Evolutionary conservation across 495 filamentous ascomycete species (phyloP), one percentile per base, ranked within the genome.

Genomic region (Neurospora discreta): DNA sequence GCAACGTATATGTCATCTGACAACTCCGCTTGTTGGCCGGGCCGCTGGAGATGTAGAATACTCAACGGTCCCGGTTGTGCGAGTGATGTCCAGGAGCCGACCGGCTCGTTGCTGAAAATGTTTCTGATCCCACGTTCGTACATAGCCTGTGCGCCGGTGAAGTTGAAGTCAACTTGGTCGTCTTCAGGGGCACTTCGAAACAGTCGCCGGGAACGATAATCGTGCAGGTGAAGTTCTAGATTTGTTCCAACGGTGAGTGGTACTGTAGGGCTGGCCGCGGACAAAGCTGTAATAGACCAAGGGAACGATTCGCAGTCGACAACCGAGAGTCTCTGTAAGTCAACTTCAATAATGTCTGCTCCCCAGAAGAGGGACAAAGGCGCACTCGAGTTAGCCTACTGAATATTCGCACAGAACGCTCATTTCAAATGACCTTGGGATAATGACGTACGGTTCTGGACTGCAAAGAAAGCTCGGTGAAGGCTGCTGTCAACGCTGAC

Each of bases 221-320:
- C 95, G 75, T 97, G 88, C 36, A 98, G 88, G 76, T 98, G 93
- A 9, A 98, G 81, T 26, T 90, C 92, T 43, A 90, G 83, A 60
- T 89, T 92, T 7, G 94, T 97, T 1, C 94, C 95, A 16, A 98
- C 87, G 4, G 94, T 97, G 39, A 98, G 80, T 20, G 95, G 95
- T 3, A 90, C 86, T 13, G 87, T 87, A 72, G 90, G 84, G 20
- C 87, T 88, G 39, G 93, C 90, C 71, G 93, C 87, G 1, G 95
- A 97, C 43, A 98, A 81, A 3, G 93, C 90, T 69, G 90, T 92
- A 60, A 98, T 93, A 20, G 91, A 88, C 85, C 90, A 96, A 0
- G 93, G 91, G 76, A 92, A 97, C 40, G 87, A 86, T 71, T 93
- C 88, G 70, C 88, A 88, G 9, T 89, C 89, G 13, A 94, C 81